These are phyloP conservation scores for Fennellomyces sp. DNA, from an alignment of 371 early-diverging fungal genomes.

Conservation along the genomic window DNA sequence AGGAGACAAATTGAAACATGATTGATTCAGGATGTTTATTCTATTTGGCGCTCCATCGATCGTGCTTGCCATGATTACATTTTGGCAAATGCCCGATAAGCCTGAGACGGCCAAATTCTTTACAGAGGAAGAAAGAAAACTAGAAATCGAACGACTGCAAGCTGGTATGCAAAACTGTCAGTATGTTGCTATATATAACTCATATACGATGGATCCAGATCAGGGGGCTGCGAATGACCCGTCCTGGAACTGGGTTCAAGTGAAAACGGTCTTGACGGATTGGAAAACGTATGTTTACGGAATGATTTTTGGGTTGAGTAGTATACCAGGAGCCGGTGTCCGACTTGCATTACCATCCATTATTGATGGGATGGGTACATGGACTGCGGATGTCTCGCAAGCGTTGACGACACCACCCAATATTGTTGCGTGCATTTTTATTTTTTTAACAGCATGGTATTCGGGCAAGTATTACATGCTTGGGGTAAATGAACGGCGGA, in stretches of 20 bases:
- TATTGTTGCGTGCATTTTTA: not conserved
- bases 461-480: not conserved
- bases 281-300: not conserved
- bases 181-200: too few relatives aligned
- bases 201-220: not conserved
- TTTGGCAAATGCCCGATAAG: not conserved
- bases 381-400: not conserved
- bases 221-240: not conserved
- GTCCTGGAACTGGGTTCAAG: not conserved
- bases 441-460: not conserved
- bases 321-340: not conserved
- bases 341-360: not conserved
- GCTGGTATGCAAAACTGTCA: not conserved
- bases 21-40: not conserved
- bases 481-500: not conserved
- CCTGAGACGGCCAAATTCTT: not conserved
- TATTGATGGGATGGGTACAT: not conserved
- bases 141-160: not conserved
- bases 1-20: too few relatives aligned
- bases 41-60: not conserved
- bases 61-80: not conserved
- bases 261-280: not conserved
- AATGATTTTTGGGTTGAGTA: not conserved
- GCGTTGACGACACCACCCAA: slow-evolving; percentile 1
- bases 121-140: not conserved